Evolutionary conservation across 1,139 yeast genomes (phyloP).

Genomic region (Yamadazyma friedrichii): DNA sequence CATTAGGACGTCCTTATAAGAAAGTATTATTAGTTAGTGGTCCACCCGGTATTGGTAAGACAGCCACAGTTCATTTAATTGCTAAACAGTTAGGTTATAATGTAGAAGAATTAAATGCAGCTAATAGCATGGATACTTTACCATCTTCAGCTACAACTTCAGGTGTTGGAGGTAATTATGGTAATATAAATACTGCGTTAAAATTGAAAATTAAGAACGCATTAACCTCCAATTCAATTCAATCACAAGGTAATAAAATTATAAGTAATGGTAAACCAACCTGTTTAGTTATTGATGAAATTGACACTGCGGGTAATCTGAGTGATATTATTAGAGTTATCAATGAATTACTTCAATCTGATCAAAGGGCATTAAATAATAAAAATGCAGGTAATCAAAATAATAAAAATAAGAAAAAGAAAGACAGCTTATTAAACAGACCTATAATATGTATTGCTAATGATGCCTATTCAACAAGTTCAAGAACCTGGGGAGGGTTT

Average conservation of each 20-base stretch:
- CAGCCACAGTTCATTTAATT: slow-evolving; percentile 81
- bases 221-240: slow-evolving; percentile 61
- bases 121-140: slow-evolving; percentile 56
- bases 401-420: slow-evolving; percentile 23
- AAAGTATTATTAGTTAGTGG: slow-evolving; percentile 79
- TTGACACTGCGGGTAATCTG: slow-evolving; percentile 83
- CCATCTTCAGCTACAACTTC: slow-evolving; percentile 18
- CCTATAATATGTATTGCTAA: slow-evolving; percentile 94
- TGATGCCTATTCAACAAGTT: slow-evolving; percentile 63
- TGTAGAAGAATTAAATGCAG: slow-evolving; percentile 84
- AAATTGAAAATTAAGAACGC: slow-evolving; percentile 64
- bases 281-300: slow-evolving; percentile 83
- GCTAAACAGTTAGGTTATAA: slow-evolving; percentile 83
- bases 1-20: slow-evolving; percentile 66
- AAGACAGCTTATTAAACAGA: slow-evolving; percentile 52
- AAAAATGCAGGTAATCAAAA: slow-evolving; percentile 13
- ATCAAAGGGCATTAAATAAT: slow-evolving; percentile 45
- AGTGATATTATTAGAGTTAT: slow-evolving; percentile 72
- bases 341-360: slow-evolving; percentile 59
- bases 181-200: slow-evolving; percentile 29
- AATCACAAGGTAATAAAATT: slow-evolving; percentile 22
- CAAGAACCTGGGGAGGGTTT: slow-evolving; percentile 30
- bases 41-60: slow-evolving; percentile 95
- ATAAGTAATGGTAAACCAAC: slow-evolving; percentile 56
- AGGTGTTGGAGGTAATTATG: slow-evolving; percentile 11